These are phyloP conservation scores for Chytridium lagenaria DNA, from an alignment of 371 early-diverging fungal genomes.

Conservation along the genomic window DNA sequence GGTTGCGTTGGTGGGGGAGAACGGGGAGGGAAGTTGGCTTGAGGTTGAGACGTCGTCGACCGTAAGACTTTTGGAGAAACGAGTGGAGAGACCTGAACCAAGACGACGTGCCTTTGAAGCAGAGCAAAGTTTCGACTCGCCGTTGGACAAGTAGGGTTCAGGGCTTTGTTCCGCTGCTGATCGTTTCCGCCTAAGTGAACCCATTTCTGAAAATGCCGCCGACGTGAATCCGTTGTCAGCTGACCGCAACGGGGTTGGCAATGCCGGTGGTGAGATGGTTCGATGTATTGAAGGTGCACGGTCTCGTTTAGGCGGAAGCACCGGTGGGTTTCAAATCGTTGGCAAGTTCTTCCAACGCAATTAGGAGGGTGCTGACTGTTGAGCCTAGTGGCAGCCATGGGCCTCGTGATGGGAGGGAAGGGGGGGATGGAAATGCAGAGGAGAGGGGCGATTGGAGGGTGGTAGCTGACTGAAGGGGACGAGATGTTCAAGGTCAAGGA, in stretches of 20 bases:
- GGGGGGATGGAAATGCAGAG: neutral
- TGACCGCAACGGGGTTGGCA: neutral
- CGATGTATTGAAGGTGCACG: neutral
- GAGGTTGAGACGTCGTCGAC: too few relatives aligned
- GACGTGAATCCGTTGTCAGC: neutral
- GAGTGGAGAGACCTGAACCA: neutral
- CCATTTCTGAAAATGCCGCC: neutral
- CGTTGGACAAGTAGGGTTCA: neutral
- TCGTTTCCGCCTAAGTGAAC: neutral
- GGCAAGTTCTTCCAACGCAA: slow-evolving; percentile 7
- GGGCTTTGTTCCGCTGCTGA: neutral
- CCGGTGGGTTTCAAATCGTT: neutral
- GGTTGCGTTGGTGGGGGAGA: neutral
- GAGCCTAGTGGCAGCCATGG: neutral
- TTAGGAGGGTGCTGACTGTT: neutral
- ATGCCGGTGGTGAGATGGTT: neutral
- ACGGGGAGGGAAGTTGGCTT: too few relatives aligned
- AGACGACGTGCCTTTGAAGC: neutral
- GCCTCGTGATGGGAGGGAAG: neutral
- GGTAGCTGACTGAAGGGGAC: neutral
- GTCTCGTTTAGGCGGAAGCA: neutral
- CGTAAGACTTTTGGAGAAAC: neutral
- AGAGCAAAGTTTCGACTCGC: neutral
- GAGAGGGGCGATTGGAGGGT: neutral
- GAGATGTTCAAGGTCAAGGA: slow-evolving; percentile 3